A percentile compares a stretch with the other conserved stretches of the same genome.
Evolutionary conservation across 2,329 filamentous ascomycete species (phyloP).

Genomic region (Fusarium liriodendri): DNA sequence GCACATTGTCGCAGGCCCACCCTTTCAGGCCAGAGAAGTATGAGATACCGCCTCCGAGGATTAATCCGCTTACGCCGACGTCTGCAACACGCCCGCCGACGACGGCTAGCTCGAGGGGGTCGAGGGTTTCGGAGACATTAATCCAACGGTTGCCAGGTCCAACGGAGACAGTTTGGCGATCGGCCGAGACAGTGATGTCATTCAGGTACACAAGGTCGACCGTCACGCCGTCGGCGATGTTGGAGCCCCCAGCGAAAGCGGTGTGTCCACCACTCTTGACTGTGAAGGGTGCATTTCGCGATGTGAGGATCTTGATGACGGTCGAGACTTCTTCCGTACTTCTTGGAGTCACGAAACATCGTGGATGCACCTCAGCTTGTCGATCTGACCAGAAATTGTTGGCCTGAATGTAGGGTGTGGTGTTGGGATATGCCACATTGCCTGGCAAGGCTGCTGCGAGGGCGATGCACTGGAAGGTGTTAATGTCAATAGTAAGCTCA

Average conservation of each 20-base stretch:
- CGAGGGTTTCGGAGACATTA: conserved; percentile 10
- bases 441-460: neutral
- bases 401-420: neutral
- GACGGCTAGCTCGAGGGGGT: conserved; percentile 9
- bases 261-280: conserved; percentile 65
- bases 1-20: conserved; percentile 59
- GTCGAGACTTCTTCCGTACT: neutral
- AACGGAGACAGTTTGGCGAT: conserved; percentile 17
- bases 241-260: conserved; percentile 57
- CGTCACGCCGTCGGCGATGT: conserved; percentile 52
- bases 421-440: neutral
- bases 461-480: neutral
- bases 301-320: conserved; percentile 2
- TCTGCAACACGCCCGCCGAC: conserved; percentile 34
- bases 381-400: conserved; percentile 21
- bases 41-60: conserved; percentile 56
- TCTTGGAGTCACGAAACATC: conserved; percentile 11
- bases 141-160: conserved; percentile 22
- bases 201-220: conserved; percentile 57
- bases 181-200: conserved; percentile 7
- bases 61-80: conserved; percentile 48
- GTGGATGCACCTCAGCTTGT: conserved; percentile 10
- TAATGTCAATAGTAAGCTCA: neutral
- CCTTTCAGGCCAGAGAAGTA: conserved; percentile 51
- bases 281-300: conserved; percentile 51